Percentiles rank a stretch among this genome's conserved stretches.
phyloP scores from a whole-genome alignment of 202 grass and related monocot genomes.

The Digitaria exilis region DNA sequence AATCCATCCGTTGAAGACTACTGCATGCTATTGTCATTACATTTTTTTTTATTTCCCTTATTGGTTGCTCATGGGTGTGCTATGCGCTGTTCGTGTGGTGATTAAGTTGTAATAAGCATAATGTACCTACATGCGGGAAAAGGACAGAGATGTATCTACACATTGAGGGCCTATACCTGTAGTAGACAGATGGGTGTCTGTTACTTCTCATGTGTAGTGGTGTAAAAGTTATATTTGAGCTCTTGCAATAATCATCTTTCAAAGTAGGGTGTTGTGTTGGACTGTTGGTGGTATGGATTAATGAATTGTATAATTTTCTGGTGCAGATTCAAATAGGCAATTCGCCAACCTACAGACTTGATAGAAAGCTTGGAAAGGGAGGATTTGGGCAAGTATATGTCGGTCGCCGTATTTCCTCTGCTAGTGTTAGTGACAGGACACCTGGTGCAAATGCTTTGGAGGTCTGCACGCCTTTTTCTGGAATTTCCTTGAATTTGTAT shows the following conservation, averaged over 20 bases:
- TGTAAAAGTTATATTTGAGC: background rate
- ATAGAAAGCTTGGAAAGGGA: conserved; percentile 93
- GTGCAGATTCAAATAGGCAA: conserved; percentile 71
- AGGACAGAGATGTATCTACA: no score
- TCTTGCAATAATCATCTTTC: conserved; percentile 8
- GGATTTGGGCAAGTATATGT: conserved; percentile 98
- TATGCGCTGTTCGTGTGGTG: background rate
- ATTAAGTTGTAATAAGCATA: conserved; percentile 6
- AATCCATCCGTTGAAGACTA: background rate
- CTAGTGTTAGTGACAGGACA: conserved; percentile 60
- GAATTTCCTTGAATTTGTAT: conserved; percentile 11
- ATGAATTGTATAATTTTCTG: conserved; percentile 33
- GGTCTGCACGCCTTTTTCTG: conserved; percentile 42
- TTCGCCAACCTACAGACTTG: conserved; percentile 77
- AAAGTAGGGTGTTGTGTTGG: background rate
- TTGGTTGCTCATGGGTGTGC: background rate
- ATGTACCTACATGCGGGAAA: background rate
- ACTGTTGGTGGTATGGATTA: conserved; percentile 24
- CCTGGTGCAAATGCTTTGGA: conserved; percentile 79
- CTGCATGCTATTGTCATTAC: background rate
- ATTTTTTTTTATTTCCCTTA: conserved; percentile 16
- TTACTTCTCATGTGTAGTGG: background rate
- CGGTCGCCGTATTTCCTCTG: conserved; percentile 66
- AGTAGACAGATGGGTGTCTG: background rate
- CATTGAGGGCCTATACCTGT: background rate